Percentiles rank a stretch among this genome's conserved stretches.
These are phyloP conservation scores for Arthromyces matolae DNA, from an alignment of 768 basidiomycete species.

Conservation along the genomic window DNA sequence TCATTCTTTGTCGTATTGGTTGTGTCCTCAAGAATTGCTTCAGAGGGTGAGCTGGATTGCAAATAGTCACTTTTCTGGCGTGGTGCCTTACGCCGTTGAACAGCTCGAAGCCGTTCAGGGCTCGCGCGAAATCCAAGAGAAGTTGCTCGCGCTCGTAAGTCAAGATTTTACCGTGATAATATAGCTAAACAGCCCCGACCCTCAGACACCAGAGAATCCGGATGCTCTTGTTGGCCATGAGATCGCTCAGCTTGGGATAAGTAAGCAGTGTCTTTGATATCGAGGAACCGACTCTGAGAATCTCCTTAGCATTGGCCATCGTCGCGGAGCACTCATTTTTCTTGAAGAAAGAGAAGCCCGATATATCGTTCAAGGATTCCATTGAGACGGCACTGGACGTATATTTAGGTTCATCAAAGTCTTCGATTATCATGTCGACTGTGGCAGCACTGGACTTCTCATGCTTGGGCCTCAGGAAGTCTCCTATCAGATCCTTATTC, in stretches of 20 bases:
- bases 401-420: conserved; percentile 5
- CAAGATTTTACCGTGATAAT: background rate
- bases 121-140: background rate
- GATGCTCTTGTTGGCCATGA: background rate
- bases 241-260: conserved; percentile 8
- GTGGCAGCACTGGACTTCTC: conserved; percentile 2
- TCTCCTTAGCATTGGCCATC: conserved; percentile 8
- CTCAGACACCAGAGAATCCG: background rate
- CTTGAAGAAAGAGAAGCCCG: conserved; percentile 5
- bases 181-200: background rate
- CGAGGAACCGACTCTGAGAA: background rate
- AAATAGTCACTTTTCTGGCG: background rate
- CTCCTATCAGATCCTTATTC: background rate
- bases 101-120: conserved; percentile 1
- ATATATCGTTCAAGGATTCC: conserved; percentile 10
- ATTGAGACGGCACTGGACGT: conserved; percentile 5
- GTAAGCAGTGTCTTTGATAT: background rate
- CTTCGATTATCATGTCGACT: background rate
- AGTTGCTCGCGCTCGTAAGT: background rate
- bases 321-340: conserved; percentile 15
- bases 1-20: too few relatives aligned
- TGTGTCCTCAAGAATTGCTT: too few relatives aligned
- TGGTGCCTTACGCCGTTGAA: too few relatives aligned
- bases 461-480: background rate
- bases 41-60: background rate